Evolutionary conservation across 345 rosid species (phyloP).

Genomic region (Eucalyptus pumila): DNA sequence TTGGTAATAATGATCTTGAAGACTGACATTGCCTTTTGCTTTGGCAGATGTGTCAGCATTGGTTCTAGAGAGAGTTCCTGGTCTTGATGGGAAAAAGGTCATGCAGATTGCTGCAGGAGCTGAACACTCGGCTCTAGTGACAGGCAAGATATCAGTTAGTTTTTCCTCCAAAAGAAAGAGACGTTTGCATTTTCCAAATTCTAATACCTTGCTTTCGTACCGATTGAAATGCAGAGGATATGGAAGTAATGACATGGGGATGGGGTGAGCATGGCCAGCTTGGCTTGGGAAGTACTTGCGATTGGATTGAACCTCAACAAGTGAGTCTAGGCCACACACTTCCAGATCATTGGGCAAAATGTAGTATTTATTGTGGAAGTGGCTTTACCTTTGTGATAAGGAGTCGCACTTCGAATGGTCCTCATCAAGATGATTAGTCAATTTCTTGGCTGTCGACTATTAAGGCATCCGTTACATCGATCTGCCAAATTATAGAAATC

Average conservation of each 20-base stretch:
- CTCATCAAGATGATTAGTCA: background rate
- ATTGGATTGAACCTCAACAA: slow-evolving; percentile 37
- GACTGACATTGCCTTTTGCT: background rate
- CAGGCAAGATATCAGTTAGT: slow-evolving; percentile 18
- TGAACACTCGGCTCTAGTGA: slow-evolving; percentile 77
- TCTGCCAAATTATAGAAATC: background rate
- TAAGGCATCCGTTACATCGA: background rate
- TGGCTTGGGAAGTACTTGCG: slow-evolving; percentile 55
- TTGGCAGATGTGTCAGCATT: background rate
- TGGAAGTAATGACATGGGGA: slow-evolving; percentile 70
- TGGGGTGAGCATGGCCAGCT: slow-evolving; percentile 99
- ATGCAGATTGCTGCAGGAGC: slow-evolving; percentile 66
- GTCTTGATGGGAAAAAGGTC: slow-evolving; percentile 32
- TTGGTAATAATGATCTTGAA: background rate
- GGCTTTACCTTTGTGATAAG: slow-evolving; percentile 53
- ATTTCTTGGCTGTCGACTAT: background rate
- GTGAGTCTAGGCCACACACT: slow-evolving; percentile 17
- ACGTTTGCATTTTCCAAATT: background rate
- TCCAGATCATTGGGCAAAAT: background rate
- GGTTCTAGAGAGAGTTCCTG: slow-evolving; percentile 26
- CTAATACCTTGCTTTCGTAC: background rate
- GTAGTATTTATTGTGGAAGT: slow-evolving; percentile 71
- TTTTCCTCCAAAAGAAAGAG: background rate
- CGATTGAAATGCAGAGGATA: slow-evolving; percentile 30
- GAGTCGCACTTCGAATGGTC: background rate